Evolutionary conservation across 176 grass and related monocot species (phyloP).

Genomic region (Thalia dealbata): DNA sequence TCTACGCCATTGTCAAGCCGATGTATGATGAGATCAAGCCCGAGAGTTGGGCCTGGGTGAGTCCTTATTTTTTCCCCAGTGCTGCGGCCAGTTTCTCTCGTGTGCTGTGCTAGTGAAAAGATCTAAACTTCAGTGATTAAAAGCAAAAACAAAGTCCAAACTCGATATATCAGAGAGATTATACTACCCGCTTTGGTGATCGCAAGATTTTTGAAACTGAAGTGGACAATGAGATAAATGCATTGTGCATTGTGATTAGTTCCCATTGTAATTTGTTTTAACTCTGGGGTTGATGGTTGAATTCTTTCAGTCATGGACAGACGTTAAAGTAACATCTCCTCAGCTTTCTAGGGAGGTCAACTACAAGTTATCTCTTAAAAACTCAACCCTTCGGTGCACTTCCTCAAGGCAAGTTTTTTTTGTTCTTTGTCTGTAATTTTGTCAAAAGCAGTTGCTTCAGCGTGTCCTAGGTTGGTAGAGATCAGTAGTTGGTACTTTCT

Average conservation of each 20-base stretch:
- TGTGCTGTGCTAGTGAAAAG: not conserved
- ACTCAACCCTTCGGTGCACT: constrained; percentile 50
- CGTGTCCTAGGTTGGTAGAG: not conserved
- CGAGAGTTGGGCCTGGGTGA: constrained; percentile 75
- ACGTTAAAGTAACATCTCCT: constrained; percentile 83
- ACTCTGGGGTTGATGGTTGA: not conserved
- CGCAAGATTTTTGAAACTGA: not conserved
- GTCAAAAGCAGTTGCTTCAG: not conserved
- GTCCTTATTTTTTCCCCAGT: not conserved
- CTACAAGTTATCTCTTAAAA: constrained; percentile 73
- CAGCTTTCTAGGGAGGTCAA: constrained; percentile 58
- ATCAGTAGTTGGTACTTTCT: not conserved
- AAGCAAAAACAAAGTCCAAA: not conserved
- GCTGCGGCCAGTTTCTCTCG: not conserved
- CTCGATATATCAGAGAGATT: not conserved
- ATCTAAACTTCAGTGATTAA: not conserved
- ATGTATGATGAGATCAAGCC: constrained; percentile 47
- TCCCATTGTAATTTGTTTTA: not conserved
- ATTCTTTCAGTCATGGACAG: constrained; percentile 59
- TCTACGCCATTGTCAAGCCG: constrained; percentile 69
- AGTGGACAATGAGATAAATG: not conserved
- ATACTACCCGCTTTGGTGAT: not conserved
- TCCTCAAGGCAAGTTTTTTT: constrained; percentile 43
- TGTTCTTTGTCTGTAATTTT: not conserved
- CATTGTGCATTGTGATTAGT: not conserved